Evolutionary conservation across 257 asterid genomes (phyloP), one percentile per base, ranked within the genome.

Genomic region (Lavandula angustifolia): DNA sequence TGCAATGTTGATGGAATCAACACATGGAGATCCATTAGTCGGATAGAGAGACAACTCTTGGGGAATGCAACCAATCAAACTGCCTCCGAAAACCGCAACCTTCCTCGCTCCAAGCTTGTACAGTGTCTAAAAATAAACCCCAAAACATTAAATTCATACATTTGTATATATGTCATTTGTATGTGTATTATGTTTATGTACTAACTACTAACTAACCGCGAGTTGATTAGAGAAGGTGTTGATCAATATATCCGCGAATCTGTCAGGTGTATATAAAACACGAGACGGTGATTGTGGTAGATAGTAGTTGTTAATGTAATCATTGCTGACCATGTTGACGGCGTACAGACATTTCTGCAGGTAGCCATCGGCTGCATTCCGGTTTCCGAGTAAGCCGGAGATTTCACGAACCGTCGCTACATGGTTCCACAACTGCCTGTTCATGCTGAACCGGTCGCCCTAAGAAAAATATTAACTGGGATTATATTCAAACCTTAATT

Each of bases 301-400:
- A 7, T 60, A 77, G 58, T 85, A 88, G 58, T 84, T 82, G 80
- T 82, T 84, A 1, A 84, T 54, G 72, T 88, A 88, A 37, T 86
- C 96, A 31, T 86, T 79, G 62, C 79, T 84, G 1, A 95, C 96
- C 0, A 79, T 78, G 38, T 76, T 69, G 3, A 88, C 85, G 4
- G 59, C 64, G 60, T 82, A 88, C 14, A 84, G 27, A 41, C 96
- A 88, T 41, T 60, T 40, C 11, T 48, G 53, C 1, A 86, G 80
- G 38, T 80, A 63, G 0, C 51, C n/a, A 3, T 62, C 29, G 0
- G 22, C 50, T 9, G 65, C 18, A 18, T 35, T 27, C 29, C 27
- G 27, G 27, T 33, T 70, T 33, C 78, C 35, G 0, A 74, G 63
- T 18, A 66, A 33, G 7, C 3, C 2, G 5, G 29, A 11, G 18